Evolutionary conservation across 805 yeast genomes (phyloP).

Genomic region (Nakazawaea wyomingensis): DNA sequence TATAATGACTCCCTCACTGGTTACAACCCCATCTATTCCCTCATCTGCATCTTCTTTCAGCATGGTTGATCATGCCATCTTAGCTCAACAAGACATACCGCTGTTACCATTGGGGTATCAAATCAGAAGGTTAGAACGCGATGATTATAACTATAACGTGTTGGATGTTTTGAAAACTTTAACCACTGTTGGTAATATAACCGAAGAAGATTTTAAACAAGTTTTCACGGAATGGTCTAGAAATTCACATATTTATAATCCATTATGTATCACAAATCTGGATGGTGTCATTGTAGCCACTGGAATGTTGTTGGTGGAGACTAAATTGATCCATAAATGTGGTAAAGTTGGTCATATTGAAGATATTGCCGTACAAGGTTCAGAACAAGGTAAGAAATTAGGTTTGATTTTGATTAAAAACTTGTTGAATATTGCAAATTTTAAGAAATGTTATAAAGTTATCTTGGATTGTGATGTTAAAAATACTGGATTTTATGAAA

Average conservation of each 20-base stretch:
- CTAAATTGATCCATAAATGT: conserved; percentile 76
- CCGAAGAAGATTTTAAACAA: conserved; percentile 41
- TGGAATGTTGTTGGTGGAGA: conserved; percentile 77
- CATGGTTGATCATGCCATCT: neutral
- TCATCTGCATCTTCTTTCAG: conserved; percentile 5
- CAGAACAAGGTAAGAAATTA: conserved; percentile 78
- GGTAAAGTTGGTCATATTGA: conserved; percentile 92
- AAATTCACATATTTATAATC: conserved; percentile 51
- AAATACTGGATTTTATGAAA: conserved; percentile 81
- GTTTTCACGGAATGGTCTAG: conserved; percentile 57
- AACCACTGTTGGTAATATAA: conserved; percentile 79
- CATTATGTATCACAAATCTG: conserved; percentile 58
- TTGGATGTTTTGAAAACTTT: conserved; percentile 58
- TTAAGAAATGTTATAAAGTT: conserved; percentile 75
- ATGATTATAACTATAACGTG: conserved; percentile 62
- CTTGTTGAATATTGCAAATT: conserved; percentile 54
- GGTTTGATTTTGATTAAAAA: conserved; percentile 65
- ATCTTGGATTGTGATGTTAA: conserved; percentile 84
- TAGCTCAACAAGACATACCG: conserved; percentile 4
- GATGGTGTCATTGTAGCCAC: conserved; percentile 65
- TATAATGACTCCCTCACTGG: conserved; percentile 7
- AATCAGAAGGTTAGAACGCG: conserved; percentile 48
- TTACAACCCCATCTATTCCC: conserved; percentile 7
- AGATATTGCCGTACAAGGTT: conserved; percentile 75
- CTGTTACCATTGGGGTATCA: conserved; percentile 60